These are phyloP conservation scores for Saccharomycopsis guyanensis DNA, from an alignment of 805 yeast species.

Conservation along the genomic window DNA sequence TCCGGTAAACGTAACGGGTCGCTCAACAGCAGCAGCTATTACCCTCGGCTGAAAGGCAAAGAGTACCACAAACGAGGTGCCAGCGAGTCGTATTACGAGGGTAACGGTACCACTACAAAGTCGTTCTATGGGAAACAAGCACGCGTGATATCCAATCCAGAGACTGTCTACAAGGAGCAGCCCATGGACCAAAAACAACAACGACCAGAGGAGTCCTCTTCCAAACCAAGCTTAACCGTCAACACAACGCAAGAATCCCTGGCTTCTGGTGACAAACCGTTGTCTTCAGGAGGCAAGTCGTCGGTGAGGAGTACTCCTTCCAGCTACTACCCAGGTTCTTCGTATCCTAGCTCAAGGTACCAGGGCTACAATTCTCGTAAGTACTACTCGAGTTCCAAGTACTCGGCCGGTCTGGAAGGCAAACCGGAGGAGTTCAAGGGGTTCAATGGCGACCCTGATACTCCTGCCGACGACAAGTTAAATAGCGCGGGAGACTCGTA, in stretches of 20 bases:
- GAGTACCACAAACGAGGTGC: slow-evolving; percentile 1
- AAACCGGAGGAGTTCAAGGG: background rate
- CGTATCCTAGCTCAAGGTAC: slow-evolving; percentile 5
- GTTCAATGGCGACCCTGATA: background rate
- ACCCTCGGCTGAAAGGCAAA: slow-evolving; percentile 1
- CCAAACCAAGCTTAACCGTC: slow-evolving; percentile 7
- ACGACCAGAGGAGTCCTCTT: background rate
- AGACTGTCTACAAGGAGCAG: background rate
- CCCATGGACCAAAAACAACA: slow-evolving; percentile 1
- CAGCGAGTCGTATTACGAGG: slow-evolving; percentile 6
- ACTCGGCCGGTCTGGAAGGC: background rate
- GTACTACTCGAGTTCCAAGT: slow-evolving; percentile 5
- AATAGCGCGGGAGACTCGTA: slow-evolving; percentile 10
- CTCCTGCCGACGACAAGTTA: background rate
- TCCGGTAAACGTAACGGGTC: background rate
- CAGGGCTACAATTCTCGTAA: slow-evolving; percentile 8
- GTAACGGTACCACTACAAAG: background rate
- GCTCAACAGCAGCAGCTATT: slow-evolving; percentile 2
- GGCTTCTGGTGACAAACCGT: slow-evolving; percentile 7
- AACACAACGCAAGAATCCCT: slow-evolving; percentile 5
- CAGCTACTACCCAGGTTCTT: slow-evolving; percentile 5
- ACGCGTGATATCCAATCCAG: slow-evolving; percentile 10
- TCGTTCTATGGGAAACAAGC: background rate
- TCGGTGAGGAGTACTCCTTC: slow-evolving; percentile 7
- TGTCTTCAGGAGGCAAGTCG: slow-evolving; percentile 9